phyloP scores from a whole-genome alignment of 2,329 filamentous ascomycete species.

The Scedosporium apiospermum region DNA sequence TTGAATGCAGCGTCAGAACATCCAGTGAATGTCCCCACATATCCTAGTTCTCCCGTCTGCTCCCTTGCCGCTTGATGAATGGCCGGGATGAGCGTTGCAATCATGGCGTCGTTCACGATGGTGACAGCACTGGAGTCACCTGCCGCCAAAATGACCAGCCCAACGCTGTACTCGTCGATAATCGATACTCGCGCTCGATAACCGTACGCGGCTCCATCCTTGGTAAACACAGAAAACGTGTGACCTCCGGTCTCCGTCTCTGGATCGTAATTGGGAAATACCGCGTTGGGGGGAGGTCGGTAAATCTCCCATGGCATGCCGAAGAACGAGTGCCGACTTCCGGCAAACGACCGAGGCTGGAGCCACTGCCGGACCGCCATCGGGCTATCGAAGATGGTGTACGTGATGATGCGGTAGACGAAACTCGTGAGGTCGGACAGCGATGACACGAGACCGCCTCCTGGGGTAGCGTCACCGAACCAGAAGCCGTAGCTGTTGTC shows the following conservation, averaged over 20 bases:
- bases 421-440: constrained; percentile 12
- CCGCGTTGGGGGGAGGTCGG: constrained; percentile 10
- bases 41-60: constrained; percentile 6
- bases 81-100: constrained; percentile 11
- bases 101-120: constrained; percentile 9
- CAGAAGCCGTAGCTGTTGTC: constrained; percentile 12
- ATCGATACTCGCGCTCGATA: constrained; percentile 11
- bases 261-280: constrained; percentile 11
- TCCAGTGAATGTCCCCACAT: constrained; percentile 9
- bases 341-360: constrained; percentile 12
- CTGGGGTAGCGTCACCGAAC: constrained; percentile 13
- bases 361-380: constrained; percentile 11
- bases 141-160: constrained; percentile 13
- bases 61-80: constrained; percentile 10
- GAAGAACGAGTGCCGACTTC: constrained; percentile 10
- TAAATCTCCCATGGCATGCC: constrained; percentile 16
- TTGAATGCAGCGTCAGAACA: constrained; percentile 2
- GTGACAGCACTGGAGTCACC: constrained; percentile 10
- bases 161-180: constrained; percentile 15
- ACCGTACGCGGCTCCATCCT: constrained; percentile 14
- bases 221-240: constrained; percentile 12
- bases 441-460: constrained; percentile 14
- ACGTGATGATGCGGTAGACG: constrained; percentile 11
- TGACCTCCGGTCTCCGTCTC: constrained; percentile 6
- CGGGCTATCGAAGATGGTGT: constrained; percentile 4